Evolutionary conservation across 139 green algal genomes (phyloP), one percentile per base, ranked within the genome.

Genomic region (Gonium pectorale): DNA sequence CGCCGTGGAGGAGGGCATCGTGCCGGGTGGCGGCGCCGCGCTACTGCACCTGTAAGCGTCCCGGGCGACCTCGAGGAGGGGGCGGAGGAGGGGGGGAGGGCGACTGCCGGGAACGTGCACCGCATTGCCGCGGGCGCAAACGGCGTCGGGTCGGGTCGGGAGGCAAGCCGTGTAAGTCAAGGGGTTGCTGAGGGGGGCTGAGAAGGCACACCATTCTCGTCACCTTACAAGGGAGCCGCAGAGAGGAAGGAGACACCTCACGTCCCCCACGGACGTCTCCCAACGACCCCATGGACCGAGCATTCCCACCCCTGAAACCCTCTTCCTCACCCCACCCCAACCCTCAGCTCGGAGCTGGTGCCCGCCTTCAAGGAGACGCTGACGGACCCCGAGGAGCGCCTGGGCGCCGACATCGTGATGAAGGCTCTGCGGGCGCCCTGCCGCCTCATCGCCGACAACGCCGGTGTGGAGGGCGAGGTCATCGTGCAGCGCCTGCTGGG

Each of bases 1-100:
- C 5, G 96, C 96, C 7, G 96, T 99, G 41, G 97, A 98, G 90
- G 97, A 99, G 91, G 97, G 97, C 91, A 99, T 99, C 71, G 97
- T 99, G 56, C 95, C 97, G 15, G 95, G 96, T 33, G 97, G 97
- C 29, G 97, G 97, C 69, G 95, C 97, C 21, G 95, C 97, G 26
- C 92, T 99, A 88, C 93, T 98, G 85, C 97, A 99, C 92, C 92
- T 99, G 62, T 94, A 59, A 60, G 75, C 41, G n/a, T n/a, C n/a
- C n/a, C n/a, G n/a, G n/a, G 27, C 26, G 2, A 4, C 27, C 27
- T 3, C 27, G 27, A 3, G 7, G 31, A 4, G 73, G 33, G 38
- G 73, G 51, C 13, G 49, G 49, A 17, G 49, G 49, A 56, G 49
- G 49, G 49, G 49, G 17, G 49, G 49, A 17, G 17, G 49, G 49